A percentile compares a stretch with the other conserved stretches of the same genome.
phyloP scores from a whole-genome alignment of 805 yeast species.

The Saturnispora sekii region DNA sequence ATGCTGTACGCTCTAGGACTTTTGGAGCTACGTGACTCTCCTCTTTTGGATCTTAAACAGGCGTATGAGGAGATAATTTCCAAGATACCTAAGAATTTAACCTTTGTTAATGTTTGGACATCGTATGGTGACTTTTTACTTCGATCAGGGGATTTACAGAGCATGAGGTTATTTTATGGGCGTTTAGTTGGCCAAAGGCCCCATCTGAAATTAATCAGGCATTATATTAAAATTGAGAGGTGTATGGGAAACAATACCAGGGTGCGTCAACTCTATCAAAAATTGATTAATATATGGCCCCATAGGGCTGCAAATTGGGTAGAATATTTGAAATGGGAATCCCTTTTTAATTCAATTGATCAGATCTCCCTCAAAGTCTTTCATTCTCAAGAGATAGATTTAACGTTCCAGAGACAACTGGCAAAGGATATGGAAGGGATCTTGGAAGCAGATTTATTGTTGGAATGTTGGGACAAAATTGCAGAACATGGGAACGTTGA shows the following conservation, averaged over 20 bases:
- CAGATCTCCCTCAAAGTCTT: background rate
- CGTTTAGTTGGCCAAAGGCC: conserved; percentile 60
- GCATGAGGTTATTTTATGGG: conserved; percentile 65
- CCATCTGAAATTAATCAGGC: conserved; percentile 45
- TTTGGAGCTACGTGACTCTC: conserved; percentile 44
- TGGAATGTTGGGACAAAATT: conserved; percentile 1
- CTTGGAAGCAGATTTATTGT: background rate
- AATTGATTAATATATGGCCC: conserved; percentile 45
- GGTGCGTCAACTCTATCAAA: conserved; percentile 63
- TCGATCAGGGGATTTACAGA: conserved; percentile 40
- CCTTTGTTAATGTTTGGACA: conserved; percentile 70
- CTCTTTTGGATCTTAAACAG: conserved; percentile 29
- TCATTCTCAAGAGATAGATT: background rate
- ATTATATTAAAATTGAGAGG: conserved; percentile 61
- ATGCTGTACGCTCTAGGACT: conserved; percentile 56
- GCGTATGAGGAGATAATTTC: conserved; percentile 42
- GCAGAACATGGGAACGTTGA: background rate
- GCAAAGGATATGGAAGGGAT: background rate
- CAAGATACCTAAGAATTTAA: conserved; percentile 45
- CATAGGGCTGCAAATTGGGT: conserved; percentile 40
- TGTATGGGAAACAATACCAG: conserved; percentile 71
- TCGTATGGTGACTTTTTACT: conserved; percentile 63
- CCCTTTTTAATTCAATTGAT: background rate
- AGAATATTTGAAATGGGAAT: conserved; percentile 40
- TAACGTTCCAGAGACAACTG: background rate